Base-by-base conservation (phyloP, 176 grass and related monocot genomes). In the Juncus inflexus region DNA sequence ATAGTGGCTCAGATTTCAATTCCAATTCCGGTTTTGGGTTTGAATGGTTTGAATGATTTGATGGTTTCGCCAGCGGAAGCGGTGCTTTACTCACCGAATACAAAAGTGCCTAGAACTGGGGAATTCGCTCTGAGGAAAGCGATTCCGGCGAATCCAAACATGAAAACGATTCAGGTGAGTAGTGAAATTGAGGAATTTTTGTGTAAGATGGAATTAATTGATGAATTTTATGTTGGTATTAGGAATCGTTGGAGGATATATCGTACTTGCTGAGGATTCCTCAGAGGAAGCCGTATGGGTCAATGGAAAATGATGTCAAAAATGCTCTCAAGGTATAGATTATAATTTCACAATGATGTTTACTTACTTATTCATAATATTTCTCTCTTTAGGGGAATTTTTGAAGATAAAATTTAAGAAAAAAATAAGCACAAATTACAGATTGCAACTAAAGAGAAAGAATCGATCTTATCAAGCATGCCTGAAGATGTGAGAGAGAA, bases 231-330 rank as follows among this genome's bases (percentile, higher is more conserved):
- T 64, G 65, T 51, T 40, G 9, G 12, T 40, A 43, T 43, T 49
- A 97, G 92, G 84, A 89, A 50, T 91, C 87, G 50, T 63, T 97
- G 67, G 92, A 97, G 77, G 87, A 97, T 62, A 97, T 97, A 42
- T 97, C 84, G 0, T 97, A 97, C 52, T 72, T 91, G 60, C 66
- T 91, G 62, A 86, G 92, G 81, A 97, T 97, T 81, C 92, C 92
- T 1, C 87, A 97, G 80, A 83, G 92, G 70, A 97, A 97, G 70
- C 92, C 87, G 19, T 97, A 89, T 60, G 77, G 79, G 57, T 71
- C 87, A 42, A 97, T 97, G 92, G 87, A 97, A 75, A 62, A 71
- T 37, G 84, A 88, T 66, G 91, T 88, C 39, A 90, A 83, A 75
- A 97, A 97, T 57, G 87, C 87, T 55, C 66, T 97, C 58, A 91